Base-by-base conservation (phyloP, 2,329 filamentous ascomycete genomes). In the Colletotrichum lindemuthianum region DNA sequence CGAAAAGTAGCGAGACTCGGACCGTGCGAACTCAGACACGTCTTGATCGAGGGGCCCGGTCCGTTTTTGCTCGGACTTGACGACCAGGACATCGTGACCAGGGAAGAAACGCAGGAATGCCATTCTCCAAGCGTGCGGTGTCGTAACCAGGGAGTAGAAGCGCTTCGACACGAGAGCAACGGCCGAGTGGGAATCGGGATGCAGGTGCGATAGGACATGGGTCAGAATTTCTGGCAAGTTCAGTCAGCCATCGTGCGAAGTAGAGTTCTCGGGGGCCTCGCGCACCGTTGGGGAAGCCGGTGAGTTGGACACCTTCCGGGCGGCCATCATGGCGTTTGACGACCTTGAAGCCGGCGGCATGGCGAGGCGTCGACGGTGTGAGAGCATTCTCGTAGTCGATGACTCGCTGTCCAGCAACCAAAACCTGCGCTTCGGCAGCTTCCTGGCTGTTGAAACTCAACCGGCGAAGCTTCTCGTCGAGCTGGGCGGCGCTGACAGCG, bases 91-190 rank as follows among this genome's bases (percentile, higher is more conserved):
- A 72, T 90, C 86, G 32, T 90, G 87, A 1, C 92, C 93, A 0
- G 92, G 92, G 71, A 98, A 99, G 78, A 90, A 95, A 67, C 94
- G 92, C 70, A 92, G 86, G 74, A 98, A 98, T 6, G 94, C 95
- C 74, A 93, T 92, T 68, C 93, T 89, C 95, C 95, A 98, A 8
- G 93, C 93, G 78, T 97, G 93, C 13, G 94, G 92, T 2, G 92
- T 95, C 5, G 93, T 97, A 60, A 98, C 91, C 44, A 98, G 83
- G 56, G 86, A 84, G 76, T 97, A 92, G 74, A 98, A 96, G 59
- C 92, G 91, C 72, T 89, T 92, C 39, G 92, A 97, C 36, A 98
- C 93, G 54, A 97, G 85, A 15, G 93, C 90, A 10, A 97, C 90
- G 9, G 90, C 87, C 15, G 90, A 89, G 70, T 98, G 87, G 32